Conservation (phyloP, 2,329 filamentous ascomycete genomes). For the Aspergillus jensenii region DNA sequence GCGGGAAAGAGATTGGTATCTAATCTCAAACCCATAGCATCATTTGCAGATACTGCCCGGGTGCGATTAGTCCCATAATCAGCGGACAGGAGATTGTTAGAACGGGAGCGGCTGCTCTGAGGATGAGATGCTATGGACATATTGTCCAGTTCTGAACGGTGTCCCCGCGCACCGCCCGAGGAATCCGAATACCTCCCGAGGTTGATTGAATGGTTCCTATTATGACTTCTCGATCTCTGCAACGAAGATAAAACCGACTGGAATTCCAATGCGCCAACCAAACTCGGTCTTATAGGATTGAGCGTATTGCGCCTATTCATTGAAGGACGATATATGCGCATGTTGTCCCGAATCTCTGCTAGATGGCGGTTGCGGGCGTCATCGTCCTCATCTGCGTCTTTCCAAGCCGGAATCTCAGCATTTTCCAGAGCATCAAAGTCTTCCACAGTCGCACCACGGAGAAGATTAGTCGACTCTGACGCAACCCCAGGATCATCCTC, state of each 20-base stretch:
- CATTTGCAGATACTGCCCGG: slow-evolving; percentile 62
- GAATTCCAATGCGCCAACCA: slow-evolving; percentile 92
- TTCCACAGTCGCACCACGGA: slow-evolving; percentile 53
- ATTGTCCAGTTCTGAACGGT: slow-evolving; percentile 47
- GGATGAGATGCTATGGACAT: slow-evolving; percentile 51
- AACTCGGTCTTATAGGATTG: slow-evolving; percentile 84
- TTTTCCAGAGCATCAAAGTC: slow-evolving; percentile 65
- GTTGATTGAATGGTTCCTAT: slow-evolving; percentile 64
- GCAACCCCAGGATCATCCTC: slow-evolving; percentile 54
- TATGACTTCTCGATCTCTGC: slow-evolving; percentile 75
- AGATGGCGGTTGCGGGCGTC: slow-evolving; percentile 60
- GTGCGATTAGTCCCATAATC: slow-evolving; percentile 30
- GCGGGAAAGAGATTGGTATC: slow-evolving; percentile 38
- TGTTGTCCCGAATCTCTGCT: slow-evolving; percentile 86
- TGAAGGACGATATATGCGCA: slow-evolving; percentile 77
- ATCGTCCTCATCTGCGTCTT: slow-evolving; percentile 56
- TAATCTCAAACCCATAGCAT: slow-evolving; percentile 49
- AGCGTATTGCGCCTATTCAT: slow-evolving; percentile 70
- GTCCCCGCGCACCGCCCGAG: slow-evolving; percentile 34
- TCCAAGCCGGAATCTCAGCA: slow-evolving; percentile 47
- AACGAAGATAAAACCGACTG: slow-evolving; percentile 85
- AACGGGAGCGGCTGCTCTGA: slow-evolving; percentile 26
- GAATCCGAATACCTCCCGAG: slow-evolving; percentile 70
- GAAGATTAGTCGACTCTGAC: slow-evolving; percentile 45
- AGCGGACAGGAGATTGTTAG: slow-evolving; percentile 26